Evolutionary conservation across 2,329 filamentous ascomycete genomes (phyloP), one percentile per base, ranked within the genome.

Genomic region (Emmonsiellopsis sp.): DNA sequence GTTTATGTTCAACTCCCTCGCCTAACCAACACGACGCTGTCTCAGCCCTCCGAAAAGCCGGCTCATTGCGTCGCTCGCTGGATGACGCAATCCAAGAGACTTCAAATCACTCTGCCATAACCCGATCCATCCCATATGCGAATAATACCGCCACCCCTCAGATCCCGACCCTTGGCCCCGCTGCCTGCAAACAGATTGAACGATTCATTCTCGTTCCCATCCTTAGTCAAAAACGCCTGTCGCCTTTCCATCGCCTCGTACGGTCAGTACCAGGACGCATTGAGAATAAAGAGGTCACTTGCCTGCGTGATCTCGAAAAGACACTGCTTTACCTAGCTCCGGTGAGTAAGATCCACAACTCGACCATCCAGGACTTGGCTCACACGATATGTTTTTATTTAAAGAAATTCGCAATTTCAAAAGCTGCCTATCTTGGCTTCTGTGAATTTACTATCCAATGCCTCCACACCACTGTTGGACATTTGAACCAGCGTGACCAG

Each of bases 231-330:
- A 72, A 83, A 21, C 77, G 79, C 34, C 79, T 94, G 56, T 87
- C 89, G 68, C 83, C 86, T 48, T 95, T 95, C 69, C 85, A 89
- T 67, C 77, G 85, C 48, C 81, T 95, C 62, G 79, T 95, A 58
- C 78, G 86, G 61, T 85, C 88, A 69, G 83, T 90, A 59, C 88
- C 88, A 47, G 79, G 80, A 68, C 86, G 86, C 65, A 93, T 95
- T 67, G 82, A 83, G 65, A 82, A 84, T 66, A 91, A 89, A 71
- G 84, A 93, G 63, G 93, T 97, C 65, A 84, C 87, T 68, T 95
- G 87, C 74, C 82, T 97, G 53, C 84, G 92, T 69, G 92, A 97
- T 71, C 80, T 97, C 49, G 92, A 97, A 73, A 95, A 95, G 81
- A 92, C 86, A 8, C 77, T 97, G 57, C 82, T 96, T 65, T 90